A percentile compares a stretch with the other conserved stretches of the same genome.
Evolutionary conservation across 805 yeast species (phyloP).

Genomic region (Cyberlindnera misumaiensis): DNA sequence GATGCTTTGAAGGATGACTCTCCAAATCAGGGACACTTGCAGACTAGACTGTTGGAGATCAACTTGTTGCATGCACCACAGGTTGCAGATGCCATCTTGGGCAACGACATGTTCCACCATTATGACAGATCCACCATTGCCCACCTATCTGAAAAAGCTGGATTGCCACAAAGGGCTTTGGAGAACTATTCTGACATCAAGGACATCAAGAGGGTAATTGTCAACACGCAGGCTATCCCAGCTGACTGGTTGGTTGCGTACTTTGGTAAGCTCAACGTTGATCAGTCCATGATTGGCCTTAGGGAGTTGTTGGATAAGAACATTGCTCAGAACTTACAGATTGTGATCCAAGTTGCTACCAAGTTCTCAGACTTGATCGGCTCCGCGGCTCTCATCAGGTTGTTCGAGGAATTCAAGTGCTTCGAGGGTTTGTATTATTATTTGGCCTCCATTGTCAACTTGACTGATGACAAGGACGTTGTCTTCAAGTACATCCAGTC

Average conservation of each 20-base stretch:
- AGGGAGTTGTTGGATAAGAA: slow-evolving; percentile 78
- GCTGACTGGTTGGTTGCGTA: slow-evolving; percentile 89
- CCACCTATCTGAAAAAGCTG: slow-evolving; percentile 90
- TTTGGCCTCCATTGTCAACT: slow-evolving; percentile 85
- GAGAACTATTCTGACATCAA: slow-evolving; percentile 92
- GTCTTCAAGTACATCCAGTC: slow-evolving; percentile 94
- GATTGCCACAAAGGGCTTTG: slow-evolving; percentile 88
- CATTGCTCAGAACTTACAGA: slow-evolving; percentile 82
- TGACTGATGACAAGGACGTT: slow-evolving; percentile 90
- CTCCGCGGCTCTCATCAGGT: slow-evolving; percentile 71
- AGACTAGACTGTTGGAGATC: slow-evolving; percentile 88
- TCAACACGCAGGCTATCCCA: slow-evolving; percentile 78
- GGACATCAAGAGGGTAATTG: slow-evolving; percentile 92
- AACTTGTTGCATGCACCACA: slow-evolving; percentile 96
- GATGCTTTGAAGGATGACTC: slow-evolving; percentile 92
- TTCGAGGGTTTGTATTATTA: slow-evolving; percentile 93
- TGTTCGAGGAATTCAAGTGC: slow-evolving; percentile 90
- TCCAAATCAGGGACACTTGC: slow-evolving; percentile 93
- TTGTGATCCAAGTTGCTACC: slow-evolving; percentile 93
- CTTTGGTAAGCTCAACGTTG: slow-evolving; percentile 91
- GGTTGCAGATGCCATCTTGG: slow-evolving; percentile 97
- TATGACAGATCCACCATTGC: slow-evolving; percentile 94
- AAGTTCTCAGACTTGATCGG: slow-evolving; percentile 94
- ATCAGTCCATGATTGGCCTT: slow-evolving; percentile 83
- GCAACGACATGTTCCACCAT: slow-evolving; percentile 91